Evolutionary conservation across 495 filamentous ascomycete genomes (phyloP), one percentile per base, ranked within the genome.

Genomic region (Hypoxylon crocopeplum): DNA sequence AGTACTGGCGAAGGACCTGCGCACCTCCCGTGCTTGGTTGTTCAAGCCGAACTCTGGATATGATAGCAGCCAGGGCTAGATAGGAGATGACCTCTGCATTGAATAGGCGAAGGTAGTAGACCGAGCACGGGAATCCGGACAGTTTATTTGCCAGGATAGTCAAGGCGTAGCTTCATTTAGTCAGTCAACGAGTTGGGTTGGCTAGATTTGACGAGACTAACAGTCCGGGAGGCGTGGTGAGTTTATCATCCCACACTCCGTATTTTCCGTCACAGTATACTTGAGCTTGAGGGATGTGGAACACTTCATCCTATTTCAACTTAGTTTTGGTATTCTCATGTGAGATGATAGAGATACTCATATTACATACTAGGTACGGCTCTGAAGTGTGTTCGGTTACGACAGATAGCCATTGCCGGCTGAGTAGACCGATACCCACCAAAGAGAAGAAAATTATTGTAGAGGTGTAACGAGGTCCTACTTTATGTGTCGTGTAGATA

Each of bases 181-280:
- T 49, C n/a, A 57, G 46, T 17, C 30, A 16, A 15, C 7, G 32
- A n/a, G 13, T 12, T 49, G 27, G 48, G 11, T 5, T 38, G 20
- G 6, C 15, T 3, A 37, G 3, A 22, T 33, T 3, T 10, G 24
- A 19, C 16, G n/a, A 17, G 29, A 83, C 78, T 64, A 80, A 97
- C 77, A 98, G 79, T 15, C 93, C 95, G 5, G 94, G 92, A 1
- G 94, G 94, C 1, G 94, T 98, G 7, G 94, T 98, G 58, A 98
- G 91, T 68, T 97, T 98, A 11, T 91, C 88, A 72, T 98, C 93
- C 95, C 95, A 98, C 13, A 86, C 75, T 24, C 70, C 69, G 75
- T 86, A 97, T 21, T 83, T 79, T 13, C 89, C 86, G 15, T 79
- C 62, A 73, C 93, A 96, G 70, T 98, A 98, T 7, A 81, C 80